Conservation (phyloP, 2,329 filamentous ascomycete genomes). For the Neonectria ditissima region DNA sequence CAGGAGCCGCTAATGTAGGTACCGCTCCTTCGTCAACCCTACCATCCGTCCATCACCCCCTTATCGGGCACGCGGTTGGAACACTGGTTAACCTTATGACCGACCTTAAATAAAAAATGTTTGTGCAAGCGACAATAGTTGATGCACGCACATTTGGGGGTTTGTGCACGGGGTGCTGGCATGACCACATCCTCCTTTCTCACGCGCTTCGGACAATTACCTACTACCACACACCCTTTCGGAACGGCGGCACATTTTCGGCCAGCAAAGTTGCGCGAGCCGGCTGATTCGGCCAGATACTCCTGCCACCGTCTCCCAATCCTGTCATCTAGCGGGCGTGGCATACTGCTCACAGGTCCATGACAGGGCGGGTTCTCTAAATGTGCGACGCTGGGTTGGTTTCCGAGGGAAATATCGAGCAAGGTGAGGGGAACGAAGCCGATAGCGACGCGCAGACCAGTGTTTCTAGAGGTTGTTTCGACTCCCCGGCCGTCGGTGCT, state of each 20-base stretch:
- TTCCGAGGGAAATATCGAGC: neutral
- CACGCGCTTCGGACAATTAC: neutral
- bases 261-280: neutral
- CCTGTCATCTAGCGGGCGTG: neutral
- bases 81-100: conserved; percentile 14
- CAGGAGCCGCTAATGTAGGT: conserved; percentile 40
- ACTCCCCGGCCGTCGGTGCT: conserved; percentile 28
- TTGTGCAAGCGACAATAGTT: conserved; percentile 1
- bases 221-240: conserved; percentile 11
- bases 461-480: conserved; percentile 35
- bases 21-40: conserved; percentile 18
- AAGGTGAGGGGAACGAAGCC: neutral
- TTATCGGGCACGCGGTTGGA: too few species aligned
- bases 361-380: neutral
- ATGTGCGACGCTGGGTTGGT: conserved; percentile 7
- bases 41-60: conserved; percentile 14
- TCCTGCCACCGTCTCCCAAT: neutral
- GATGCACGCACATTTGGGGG: neutral
- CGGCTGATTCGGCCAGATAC: neutral
- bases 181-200: too few species aligned
- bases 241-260: conserved; percentile 25
- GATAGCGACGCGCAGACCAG: conserved; percentile 9
- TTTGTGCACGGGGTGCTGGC: conserved; percentile 8
- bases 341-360: neutral
- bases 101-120: neutral